Base-by-base conservation (phyloP, 164 flowering plant genomes). In the Chloranthus sessilifolius region DNA sequence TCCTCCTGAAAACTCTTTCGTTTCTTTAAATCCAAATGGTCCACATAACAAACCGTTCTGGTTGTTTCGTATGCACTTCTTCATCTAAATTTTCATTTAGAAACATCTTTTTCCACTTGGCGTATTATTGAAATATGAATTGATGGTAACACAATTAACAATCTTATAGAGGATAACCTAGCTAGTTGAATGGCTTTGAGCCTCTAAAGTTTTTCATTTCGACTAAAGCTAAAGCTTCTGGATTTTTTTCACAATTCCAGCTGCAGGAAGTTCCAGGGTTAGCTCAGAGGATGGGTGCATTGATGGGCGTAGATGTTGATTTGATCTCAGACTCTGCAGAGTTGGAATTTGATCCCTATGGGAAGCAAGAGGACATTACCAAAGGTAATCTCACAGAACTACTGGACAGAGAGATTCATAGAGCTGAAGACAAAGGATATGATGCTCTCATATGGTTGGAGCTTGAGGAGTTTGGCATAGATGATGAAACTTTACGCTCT, bases 251-350 rank as follows among this genome's bases (percentile, higher is more conserved):
- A 20, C 39, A 19, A 7, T 42, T 72, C 72, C 85, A 88, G 99
- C 74, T 92, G 64, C 71, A 60, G 62, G 91, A 84, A 49, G 72
- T 82, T 43, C 95, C 95, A 3, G 99, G 97, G 2, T 69, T 92
- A 75, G 88, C 81, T 48, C 68, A 88, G 69, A 81, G 99, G 63
- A 88, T 88, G 99, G 97, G 82, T 44, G 54, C 95, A 24, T 50
- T 92, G 63, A 92, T 88, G 99, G 82, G 97, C 60, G 89, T 84
- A 17, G 89, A 82, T 53, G 42, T 35, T 63, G 95, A 79, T 64
- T 41, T 63, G 43, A 47, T 48, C 63, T 57, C 59, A 2, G 74
- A 58, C 44, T 20, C 44, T 19, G 82, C 73, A 63, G 83, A 58
- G 39, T 44, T 3, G 9, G 59, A 61, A 19, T 23, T 25, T 39